Conservation (phyloP, 1,284 basidiomycete genomes). For the Sphagnurus paluster region DNA sequence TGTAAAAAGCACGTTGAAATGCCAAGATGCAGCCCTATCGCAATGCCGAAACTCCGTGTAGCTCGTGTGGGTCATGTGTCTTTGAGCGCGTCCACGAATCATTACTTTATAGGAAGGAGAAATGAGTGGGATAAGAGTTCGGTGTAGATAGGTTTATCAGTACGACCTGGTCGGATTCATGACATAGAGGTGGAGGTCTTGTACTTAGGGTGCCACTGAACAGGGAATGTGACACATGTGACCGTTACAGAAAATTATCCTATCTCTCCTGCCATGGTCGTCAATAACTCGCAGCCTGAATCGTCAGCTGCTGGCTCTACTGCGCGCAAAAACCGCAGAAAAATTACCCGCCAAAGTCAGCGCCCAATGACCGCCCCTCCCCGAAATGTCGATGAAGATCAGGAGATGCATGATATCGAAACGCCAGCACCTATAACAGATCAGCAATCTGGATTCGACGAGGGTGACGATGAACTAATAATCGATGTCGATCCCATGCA, state of each 20-base stretch:
- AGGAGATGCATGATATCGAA: conserved; percentile 35
- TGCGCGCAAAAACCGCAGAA: conserved; percentile 57
- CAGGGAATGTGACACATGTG: conserved; percentile 30
- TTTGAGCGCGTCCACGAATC: neutral
- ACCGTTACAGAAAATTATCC: conserved; percentile 11
- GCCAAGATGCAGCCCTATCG: neutral
- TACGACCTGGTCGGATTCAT: neutral
- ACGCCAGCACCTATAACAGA: conserved; percentile 5
- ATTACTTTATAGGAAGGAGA: neutral
- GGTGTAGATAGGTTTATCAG: neutral
- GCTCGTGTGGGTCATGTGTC: conserved; percentile 1
- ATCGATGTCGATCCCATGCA: conserved; percentile 54
- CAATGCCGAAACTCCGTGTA: neutral
- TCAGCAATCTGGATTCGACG: too few relatives aligned
- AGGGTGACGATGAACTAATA: conserved; percentile 61
- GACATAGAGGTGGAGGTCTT: conserved; percentile 15
- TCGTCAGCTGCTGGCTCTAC: conserved; percentile 25
- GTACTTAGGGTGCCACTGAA: too few relatives aligned
- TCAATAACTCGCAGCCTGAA: conserved; percentile 39
- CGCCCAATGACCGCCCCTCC: conserved; percentile 20
- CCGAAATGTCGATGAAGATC: conserved; percentile 29
- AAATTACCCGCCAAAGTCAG: conserved; percentile 47
- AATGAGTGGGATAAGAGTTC: neutral
- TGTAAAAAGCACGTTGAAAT: neutral
- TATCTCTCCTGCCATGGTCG: conserved; percentile 49